Conservation (phyloP, 208 protist species). For the Herpetomonas muscarum region DNA sequence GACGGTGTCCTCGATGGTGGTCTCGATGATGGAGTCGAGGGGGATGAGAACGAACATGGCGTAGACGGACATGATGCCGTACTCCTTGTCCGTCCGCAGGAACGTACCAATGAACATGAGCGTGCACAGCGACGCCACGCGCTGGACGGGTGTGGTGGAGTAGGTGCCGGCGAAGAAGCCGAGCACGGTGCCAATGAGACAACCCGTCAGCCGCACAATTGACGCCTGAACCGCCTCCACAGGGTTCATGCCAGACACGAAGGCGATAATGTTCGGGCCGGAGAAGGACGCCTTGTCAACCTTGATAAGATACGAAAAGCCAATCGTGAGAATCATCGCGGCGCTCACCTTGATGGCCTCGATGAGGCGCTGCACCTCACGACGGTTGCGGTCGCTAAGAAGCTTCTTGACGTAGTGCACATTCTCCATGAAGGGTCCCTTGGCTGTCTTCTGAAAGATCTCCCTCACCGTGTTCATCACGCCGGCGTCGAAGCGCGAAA, state of each 20-base stretch:
- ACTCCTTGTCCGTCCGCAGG: constrained; percentile 76
- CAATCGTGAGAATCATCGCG: constrained; percentile 81
- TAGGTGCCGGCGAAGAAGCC: constrained; percentile 85
- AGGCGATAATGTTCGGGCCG: constrained; percentile 87
- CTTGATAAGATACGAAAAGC: constrained; percentile 72
- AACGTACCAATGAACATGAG: constrained; percentile 82
- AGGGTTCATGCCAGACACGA: constrained; percentile 79
- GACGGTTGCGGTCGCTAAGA: constrained; percentile 42
- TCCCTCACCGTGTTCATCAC: constrained; percentile 16
- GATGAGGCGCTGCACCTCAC: constrained; percentile 78
- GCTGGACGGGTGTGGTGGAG: constrained; percentile 59
- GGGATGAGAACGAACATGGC: constrained; percentile 87
- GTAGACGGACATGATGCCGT: constrained; percentile 84
- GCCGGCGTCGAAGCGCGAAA: constrained; percentile 33
- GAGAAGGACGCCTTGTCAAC: constrained; percentile 59
- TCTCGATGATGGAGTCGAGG: constrained; percentile 45
- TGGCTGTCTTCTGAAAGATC: constrained; percentile 40
- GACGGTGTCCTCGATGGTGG: constrained; percentile 64
- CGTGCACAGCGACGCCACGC: constrained; percentile 72
- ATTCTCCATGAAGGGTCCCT: constrained; percentile 58
- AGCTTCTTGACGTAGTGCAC: constrained; percentile 49
- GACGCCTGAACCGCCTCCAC: constrained; percentile 84
- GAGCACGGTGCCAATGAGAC: constrained; percentile 81
- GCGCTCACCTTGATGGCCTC: constrained; percentile 85
- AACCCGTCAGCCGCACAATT: constrained; percentile 78